A percentile compares a stretch with the other conserved stretches of the same genome.
Conservation (phyloP, 306 rosid species). For the Sesbania bispinosa region DNA sequence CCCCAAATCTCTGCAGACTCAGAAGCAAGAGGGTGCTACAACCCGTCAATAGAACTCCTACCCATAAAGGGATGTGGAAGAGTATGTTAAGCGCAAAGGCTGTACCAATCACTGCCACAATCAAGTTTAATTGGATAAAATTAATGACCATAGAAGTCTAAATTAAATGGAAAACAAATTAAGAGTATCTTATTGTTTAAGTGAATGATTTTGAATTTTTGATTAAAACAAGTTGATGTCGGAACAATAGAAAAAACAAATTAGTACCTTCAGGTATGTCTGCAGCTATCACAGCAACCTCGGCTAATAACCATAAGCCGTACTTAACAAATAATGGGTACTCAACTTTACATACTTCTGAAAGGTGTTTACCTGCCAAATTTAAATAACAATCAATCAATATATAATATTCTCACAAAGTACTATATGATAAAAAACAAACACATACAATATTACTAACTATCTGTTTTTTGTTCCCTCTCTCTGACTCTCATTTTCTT, state of each 20-base stretch:
- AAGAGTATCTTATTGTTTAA: not conserved
- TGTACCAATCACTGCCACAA: slow-evolving; percentile 77
- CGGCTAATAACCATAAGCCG: slow-evolving; percentile 81
- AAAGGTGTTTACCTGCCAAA: slow-evolving; percentile 71
- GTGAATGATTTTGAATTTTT: not conserved
- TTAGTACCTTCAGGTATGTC: slow-evolving; percentile 83
- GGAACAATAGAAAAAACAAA: not conserved
- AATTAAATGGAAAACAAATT: not conserved
- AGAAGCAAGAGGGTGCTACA: slow-evolving; percentile 77
- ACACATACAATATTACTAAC: no score
- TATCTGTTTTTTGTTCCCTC: no score
- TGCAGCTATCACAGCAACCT: slow-evolving; percentile 81
- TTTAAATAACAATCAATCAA: not conserved
- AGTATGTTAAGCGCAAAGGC: slow-evolving; percentile 82
- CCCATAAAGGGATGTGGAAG: slow-evolving; percentile 79
- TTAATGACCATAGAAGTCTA: not conserved
- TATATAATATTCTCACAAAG: not conserved
- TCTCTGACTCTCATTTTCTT: no score
- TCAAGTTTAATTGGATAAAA: not conserved
- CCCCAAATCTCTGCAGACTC: slow-evolving; percentile 83
- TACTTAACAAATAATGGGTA: slow-evolving; percentile 66
- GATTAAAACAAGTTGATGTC: not conserved
- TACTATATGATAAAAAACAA: no score
- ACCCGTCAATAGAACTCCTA: slow-evolving; percentile 72
- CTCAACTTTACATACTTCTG: slow-evolving; percentile 81